These are phyloP conservation scores for Paracoccidioides brasiliensis DNA, from an alignment of 2,329 filamentous ascomycete genomes.

Conservation along the genomic window DNA sequence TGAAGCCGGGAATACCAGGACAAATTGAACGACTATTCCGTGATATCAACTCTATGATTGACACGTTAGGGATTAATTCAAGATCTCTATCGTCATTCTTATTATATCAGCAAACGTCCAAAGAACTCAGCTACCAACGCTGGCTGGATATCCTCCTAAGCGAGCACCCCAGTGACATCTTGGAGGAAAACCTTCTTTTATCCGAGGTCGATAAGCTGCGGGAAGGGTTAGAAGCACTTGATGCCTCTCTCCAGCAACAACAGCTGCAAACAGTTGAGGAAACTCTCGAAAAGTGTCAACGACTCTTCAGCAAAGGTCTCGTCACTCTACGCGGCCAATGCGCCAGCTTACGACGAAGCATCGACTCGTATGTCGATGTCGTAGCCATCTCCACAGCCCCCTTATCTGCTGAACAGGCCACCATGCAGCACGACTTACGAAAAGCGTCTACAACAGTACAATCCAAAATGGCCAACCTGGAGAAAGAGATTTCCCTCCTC, in stretches of 20 bases:
- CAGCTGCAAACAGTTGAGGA: constrained; percentile 54
- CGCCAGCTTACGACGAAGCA: constrained; percentile 63
- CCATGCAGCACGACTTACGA: constrained; percentile 72
- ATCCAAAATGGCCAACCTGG: constrained; percentile 60
- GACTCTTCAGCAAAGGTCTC: constrained; percentile 50
- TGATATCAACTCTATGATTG: constrained; percentile 66
- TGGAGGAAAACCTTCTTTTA: constrained; percentile 61
- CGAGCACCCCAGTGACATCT: constrained; percentile 50
- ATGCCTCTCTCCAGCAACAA: constrained; percentile 51
- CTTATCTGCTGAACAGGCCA: constrained; percentile 69
- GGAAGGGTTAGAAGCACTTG: constrained; percentile 51
- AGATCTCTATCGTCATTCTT: constrained; percentile 50
- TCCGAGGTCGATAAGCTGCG: constrained; percentile 61
- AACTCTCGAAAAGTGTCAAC: constrained; percentile 55
- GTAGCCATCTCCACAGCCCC: constrained; percentile 57
- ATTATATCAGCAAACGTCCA: constrained; percentile 28
- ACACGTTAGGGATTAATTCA: constrained; percentile 78
- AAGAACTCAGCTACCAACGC: constrained; percentile 39
- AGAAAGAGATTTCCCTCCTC: constrained; percentile 66
- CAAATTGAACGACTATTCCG: constrained; percentile 39
- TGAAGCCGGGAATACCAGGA: constrained; percentile 36
- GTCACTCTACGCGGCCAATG: constrained; percentile 60
- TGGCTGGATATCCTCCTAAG: constrained; percentile 30
- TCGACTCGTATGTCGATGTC: constrained; percentile 56
- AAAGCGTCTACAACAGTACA: constrained; percentile 62